Base-by-base conservation (phyloP, 768 basidiomycete genomes). In the Mycena crocata region DNA sequence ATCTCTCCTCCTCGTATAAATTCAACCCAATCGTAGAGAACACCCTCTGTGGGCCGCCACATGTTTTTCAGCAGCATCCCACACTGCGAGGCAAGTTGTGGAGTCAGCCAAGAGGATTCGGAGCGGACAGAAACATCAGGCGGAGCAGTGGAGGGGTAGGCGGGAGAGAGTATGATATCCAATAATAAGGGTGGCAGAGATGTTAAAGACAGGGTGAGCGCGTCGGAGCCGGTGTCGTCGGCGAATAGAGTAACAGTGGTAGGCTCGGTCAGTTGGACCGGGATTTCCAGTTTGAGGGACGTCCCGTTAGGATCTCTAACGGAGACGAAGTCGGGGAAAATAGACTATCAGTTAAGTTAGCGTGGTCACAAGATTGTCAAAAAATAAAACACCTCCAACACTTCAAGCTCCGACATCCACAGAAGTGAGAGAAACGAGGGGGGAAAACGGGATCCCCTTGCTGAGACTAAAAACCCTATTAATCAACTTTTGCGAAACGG, bases 21-120 rank as follows among this genome's bases (percentile, higher is more conserved):
- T 75, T 93, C 92, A 50, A 92, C 81, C 91, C 91, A 93, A 39
- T 79, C 81, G 70, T 89, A 93, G 5, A 94, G 80, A 7, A 91
- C 80, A 24, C 85, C 84, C 37, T 90, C 85, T 21, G 88, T 89
- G 9, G 81, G 74, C 56, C 84, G 81, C 91, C 91, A 93, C 82
- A 86, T 86, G 1, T 81, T 78, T 21, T 74, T 64, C 52, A 93
- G 78, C 13, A 74, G 73, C 17, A 75, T 65, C 23, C 78, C 78
- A 19, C 93, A 75, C 15, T 70, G 73, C 13, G 71, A 42, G 9
- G 79, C 70, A 13, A 67, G 65, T 14, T 44, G 45, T 1, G 77
- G 71, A 9, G 87, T 78, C 0, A 93, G 73, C 93, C 92, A 94
- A 30, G 83, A 78, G 64, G 89, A 82, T 10, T 84, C 83, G 10